Conservation (phyloP, 257 asterid genomes). For the Capsicum chinense region DNA sequence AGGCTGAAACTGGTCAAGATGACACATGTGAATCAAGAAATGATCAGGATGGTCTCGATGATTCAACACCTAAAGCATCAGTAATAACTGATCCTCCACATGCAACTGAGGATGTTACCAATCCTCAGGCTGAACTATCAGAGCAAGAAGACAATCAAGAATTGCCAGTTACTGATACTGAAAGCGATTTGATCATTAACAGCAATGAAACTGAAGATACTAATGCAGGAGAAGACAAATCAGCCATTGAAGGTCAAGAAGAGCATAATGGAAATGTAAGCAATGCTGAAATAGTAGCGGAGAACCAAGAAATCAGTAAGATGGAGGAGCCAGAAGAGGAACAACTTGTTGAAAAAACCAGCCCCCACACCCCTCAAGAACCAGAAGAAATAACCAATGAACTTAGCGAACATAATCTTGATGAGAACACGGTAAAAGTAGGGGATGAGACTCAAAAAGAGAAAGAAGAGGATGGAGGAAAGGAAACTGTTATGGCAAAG, state of each 20-base stretch:
- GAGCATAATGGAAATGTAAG: conserved; percentile 32
- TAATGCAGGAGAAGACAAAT: conserved; percentile 30
- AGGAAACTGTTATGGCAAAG: conserved; percentile 22
- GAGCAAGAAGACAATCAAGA: conserved; percentile 46
- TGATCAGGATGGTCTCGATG: neutral
- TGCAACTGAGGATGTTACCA: conserved; percentile 30
- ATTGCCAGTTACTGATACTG: conserved; percentile 29
- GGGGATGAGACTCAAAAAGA: conserved; percentile 1
- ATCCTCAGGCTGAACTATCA: conserved; percentile 41
- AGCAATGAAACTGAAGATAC: conserved; percentile 32
- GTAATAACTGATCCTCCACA: conserved; percentile 12
- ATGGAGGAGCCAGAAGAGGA: conserved; percentile 40
- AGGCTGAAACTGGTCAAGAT: conserved; percentile 9
- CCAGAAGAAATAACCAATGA: conserved; percentile 22
- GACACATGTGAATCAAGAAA: neutral
- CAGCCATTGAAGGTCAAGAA: conserved; percentile 23
- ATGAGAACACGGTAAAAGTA: conserved; percentile 6
- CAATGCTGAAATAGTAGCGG: conserved; percentile 30
- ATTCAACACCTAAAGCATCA: conserved; percentile 36
- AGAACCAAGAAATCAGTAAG: conserved; percentile 31
- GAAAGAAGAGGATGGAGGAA: conserved; percentile 30
- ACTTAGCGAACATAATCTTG: neutral
- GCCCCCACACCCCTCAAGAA: conserved; percentile 12
- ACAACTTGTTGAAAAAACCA: conserved; percentile 35
- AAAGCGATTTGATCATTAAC: conserved; percentile 25